These are phyloP conservation scores for Letharia columbiana DNA, from an alignment of 495 filamentous ascomycete species.

Conservation along the genomic window DNA sequence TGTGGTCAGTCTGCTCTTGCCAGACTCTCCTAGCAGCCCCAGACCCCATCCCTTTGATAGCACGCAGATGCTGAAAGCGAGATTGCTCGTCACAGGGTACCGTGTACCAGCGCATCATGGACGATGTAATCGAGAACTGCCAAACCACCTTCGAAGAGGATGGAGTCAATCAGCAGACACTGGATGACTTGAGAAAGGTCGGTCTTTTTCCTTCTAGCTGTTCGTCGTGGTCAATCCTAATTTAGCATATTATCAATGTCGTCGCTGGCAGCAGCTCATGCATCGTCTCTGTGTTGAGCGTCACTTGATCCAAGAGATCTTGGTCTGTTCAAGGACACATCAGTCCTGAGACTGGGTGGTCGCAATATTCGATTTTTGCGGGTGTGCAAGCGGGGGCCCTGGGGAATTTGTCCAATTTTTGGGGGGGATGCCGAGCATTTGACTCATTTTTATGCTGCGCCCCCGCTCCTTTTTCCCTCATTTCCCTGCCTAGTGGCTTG, in stretches of 20 bases:
- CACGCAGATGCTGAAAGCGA: slow-evolving; percentile 21
- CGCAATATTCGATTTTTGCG: slow-evolving; percentile 12
- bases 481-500: slow-evolving; percentile 20
- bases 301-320: neutral
- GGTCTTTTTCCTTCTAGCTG: slow-evolving; percentile 32
- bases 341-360: slow-evolving; percentile 2
- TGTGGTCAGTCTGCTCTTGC: slow-evolving; percentile 48
- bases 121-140: slow-evolving; percentile 79
- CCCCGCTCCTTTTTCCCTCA: slow-evolving; percentile 23
- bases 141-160: slow-evolving; percentile 94
- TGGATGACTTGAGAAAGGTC: slow-evolving; percentile 79
- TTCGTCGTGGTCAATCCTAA: neutral
- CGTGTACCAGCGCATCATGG: slow-evolving; percentile 84
- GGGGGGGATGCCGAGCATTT: slow-evolving; percentile 24
- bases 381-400: slow-evolving; percentile 15
- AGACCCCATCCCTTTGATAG: slow-evolving; percentile 6
- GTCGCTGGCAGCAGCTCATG: neutral
- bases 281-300: neutral
- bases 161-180: slow-evolving; percentile 75
- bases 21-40: slow-evolving; percentile 22
- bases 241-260: neutral
- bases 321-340: neutral
- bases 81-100: slow-evolving; percentile 47
- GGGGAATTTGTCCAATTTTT: slow-evolving; percentile 11
- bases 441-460: slow-evolving; percentile 26